Percentiles rank a stretch among this genome's conserved stretches.
These are phyloP conservation scores for Hansenula lynferdii DNA, from an alignment of 1,139 yeast genomes.

Conservation along the genomic window DNA sequence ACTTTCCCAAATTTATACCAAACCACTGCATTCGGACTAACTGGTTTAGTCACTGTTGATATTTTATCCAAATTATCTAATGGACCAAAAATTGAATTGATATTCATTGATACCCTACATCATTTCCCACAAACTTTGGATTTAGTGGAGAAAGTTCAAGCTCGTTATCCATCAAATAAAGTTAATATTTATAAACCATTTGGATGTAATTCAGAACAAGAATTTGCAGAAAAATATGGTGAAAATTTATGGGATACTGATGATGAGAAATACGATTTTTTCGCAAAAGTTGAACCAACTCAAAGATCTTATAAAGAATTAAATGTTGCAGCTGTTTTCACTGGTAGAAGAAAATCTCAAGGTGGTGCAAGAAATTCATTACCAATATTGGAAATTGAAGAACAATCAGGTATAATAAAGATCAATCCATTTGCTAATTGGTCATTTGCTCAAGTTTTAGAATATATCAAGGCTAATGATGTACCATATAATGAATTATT, in stretches of 20 bases:
- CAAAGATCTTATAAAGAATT: conserved; percentile 77
- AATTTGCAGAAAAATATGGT: conserved; percentile 67
- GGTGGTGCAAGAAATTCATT: conserved; percentile 80
- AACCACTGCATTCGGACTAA: conserved; percentile 92
- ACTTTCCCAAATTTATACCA: conserved; percentile 83
- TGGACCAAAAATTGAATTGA: conserved; percentile 57
- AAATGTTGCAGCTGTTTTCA: conserved; percentile 74
- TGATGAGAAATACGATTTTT: conserved; percentile 76
- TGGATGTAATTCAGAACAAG: conserved; percentile 51
- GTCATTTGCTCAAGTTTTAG: conserved; percentile 69
- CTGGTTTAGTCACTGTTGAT: conserved; percentile 86
- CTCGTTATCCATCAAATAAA: conserved; percentile 43
- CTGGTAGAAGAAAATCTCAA: conserved; percentile 89
- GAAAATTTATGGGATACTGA: conserved; percentile 78
- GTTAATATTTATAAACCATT: conserved; percentile 54
- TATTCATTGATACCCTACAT: conserved; percentile 85
- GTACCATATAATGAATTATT: conserved; percentile 86
- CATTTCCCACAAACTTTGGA: conserved; percentile 91
- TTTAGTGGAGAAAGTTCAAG: conserved; percentile 55
- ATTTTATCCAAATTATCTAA: conserved; percentile 57
- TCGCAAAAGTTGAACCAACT: conserved; percentile 91
- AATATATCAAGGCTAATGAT: conserved; percentile 58
- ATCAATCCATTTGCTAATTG: conserved; percentile 88
- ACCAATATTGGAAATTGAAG: conserved; percentile 74
- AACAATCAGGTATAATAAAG: conserved; percentile 63